Conservation (phyloP, 1,139 yeast species). For the Sugiyamaella novakii region DNA sequence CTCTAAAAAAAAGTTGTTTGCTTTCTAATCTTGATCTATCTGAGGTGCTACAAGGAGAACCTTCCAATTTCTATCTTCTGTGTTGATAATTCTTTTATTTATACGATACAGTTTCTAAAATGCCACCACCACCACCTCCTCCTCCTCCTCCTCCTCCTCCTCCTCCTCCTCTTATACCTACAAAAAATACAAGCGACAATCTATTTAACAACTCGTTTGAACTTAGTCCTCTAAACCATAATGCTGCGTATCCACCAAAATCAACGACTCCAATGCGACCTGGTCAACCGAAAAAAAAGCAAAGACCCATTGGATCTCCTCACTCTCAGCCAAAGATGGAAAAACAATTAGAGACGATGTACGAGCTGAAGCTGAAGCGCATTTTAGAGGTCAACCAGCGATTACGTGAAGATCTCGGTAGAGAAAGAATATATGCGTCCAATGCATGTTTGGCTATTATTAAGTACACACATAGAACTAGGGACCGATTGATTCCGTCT, state of each 20-base stretch:
- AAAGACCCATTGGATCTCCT: no score
- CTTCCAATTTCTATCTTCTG: no score
- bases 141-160: no score
- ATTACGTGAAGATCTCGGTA: slow-evolving; percentile 54
- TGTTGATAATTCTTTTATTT: no score
- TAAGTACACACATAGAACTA: slow-evolving; percentile 26
- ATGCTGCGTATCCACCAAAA: neutral
- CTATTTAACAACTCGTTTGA: neutral
- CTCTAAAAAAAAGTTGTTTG: no score
- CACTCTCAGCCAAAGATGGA: slow-evolving; percentile 1
- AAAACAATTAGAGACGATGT: slow-evolving; percentile 32
- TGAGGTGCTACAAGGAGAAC: no score
- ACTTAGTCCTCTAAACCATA: neutral
- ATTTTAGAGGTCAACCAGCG: slow-evolving; percentile 61
- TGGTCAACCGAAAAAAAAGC: neutral
- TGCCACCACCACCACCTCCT: slow-evolving; percentile 1
- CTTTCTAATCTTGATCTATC: no score
- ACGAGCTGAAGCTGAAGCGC: slow-evolving; percentile 58
- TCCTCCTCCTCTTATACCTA: neutral
- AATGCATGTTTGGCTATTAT: slow-evolving; percentile 55
- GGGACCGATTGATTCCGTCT: slow-evolving; percentile 28
- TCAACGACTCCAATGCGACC: neutral
- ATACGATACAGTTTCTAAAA: neutral
- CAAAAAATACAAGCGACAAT: neutral
- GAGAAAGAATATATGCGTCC: slow-evolving; percentile 69